Evolutionary conservation across 2,329 filamentous ascomycete genomes (phyloP), one percentile per base, ranked within the genome.

Genomic region (Acephala macrosclerotiorum): DNA sequence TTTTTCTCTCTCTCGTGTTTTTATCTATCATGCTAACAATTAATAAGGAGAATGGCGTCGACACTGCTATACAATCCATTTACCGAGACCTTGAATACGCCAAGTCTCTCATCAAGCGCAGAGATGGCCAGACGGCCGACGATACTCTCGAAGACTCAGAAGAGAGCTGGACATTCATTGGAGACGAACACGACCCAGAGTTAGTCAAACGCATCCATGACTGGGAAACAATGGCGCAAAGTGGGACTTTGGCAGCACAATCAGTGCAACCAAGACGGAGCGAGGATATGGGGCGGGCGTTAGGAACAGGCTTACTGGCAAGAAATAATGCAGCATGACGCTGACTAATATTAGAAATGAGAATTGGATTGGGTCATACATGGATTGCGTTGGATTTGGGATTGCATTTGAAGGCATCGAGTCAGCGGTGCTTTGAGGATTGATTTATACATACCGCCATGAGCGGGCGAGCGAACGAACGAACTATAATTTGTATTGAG

Each of bases 11-110:
- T 26, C 14, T 29, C 11, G 26, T 49, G 16, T 29, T 47, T 63
- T 57, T 4, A 33, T 14, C 25, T 20, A 14, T 9, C 25, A 42
- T 63, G 45, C 77, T 78, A 73, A 81, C 75, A 72, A 74, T 14
- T 33, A 35, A 65, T 65, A 68, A 96, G 91, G 95, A 99, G 78
- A 89, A 93, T 70, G 96, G 96, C 40, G 94, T 97, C n/a, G 89
- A 91, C 57, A 91, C 85, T 5, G 96, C 95, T 6, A 96, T 98
- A 68, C 92, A 97, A 78, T 92, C 89, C 66, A 92, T 99, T 64
- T 99, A 98, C 77, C 91, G 96, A 49, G 95, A 98, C 77, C 85
- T 98, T 63, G 96, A 98, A 76, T 97, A 97, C 74, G 94, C 96
- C 42, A 92, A 88, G 78, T 91, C 90, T 18, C 83, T 98, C 53